Percentiles rank a stretch among this genome's conserved stretches.
Conservation (phyloP, 768 basidiomycete species). For the Kwoniella bestiolae region DNA sequence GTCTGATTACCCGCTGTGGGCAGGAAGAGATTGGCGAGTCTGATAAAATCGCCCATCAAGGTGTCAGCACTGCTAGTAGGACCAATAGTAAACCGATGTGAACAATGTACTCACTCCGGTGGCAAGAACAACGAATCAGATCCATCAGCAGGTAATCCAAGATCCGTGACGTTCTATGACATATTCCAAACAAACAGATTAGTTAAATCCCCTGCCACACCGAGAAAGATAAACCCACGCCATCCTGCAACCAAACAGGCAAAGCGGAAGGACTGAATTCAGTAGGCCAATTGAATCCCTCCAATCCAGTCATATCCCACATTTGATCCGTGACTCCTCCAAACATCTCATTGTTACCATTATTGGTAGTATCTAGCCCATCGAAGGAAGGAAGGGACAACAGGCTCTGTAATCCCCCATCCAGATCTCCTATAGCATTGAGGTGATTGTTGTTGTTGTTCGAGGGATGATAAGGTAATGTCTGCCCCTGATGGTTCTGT, state of each 20-base stretch:
- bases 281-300: slow-evolving; percentile 69
- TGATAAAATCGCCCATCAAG: too few species aligned
- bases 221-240: slow-evolving; percentile 63
- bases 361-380: slow-evolving; percentile 14
- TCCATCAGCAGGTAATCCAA: slow-evolving; percentile 88
- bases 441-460: background rate
- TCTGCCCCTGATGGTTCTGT: slow-evolving; percentile 10
- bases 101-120: slow-evolving; percentile 52
- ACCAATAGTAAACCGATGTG: too few species aligned
- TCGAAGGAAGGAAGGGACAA: slow-evolving; percentile 30
- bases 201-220: slow-evolving; percentile 3
- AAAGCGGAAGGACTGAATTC: slow-evolving; percentile 76
- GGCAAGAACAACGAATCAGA: slow-evolving; percentile 84
- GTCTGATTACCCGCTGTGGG: slow-evolving; percentile 38
- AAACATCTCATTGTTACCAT: slow-evolving; percentile 6
- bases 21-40: slow-evolving; percentile 55
- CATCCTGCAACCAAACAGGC: slow-evolving; percentile 90
- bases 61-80: too few species aligned
- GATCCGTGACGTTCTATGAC: slow-evolving; percentile 78
- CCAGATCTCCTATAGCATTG: slow-evolving; percentile 23
- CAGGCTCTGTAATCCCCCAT: slow-evolving; percentile 48
- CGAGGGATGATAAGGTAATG: slow-evolving; percentile 13
- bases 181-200: slow-evolving; percentile 8
- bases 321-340: slow-evolving; percentile 4
- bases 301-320: slow-evolving; percentile 66